Evolutionary conservation across 306 rosid genomes (phyloP).

Genomic region (Pterocarpus santalinus): DNA sequence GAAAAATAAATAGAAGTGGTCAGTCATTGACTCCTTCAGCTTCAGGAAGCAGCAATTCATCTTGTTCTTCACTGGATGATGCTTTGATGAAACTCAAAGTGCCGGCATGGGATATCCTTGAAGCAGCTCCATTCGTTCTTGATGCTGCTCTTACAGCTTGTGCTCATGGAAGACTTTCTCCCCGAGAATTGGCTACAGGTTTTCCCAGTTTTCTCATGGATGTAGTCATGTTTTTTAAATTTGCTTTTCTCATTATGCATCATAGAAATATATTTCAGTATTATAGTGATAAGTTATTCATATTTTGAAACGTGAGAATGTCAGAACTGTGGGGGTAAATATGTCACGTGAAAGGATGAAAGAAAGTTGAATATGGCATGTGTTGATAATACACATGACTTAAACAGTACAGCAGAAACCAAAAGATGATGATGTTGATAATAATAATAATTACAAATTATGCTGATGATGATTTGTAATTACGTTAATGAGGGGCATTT

Average conservation of each 20-base stretch:
- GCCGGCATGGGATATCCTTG: constrained; percentile 99
- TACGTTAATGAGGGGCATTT: not conserved
- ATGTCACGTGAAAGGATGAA: constrained; percentile 16
- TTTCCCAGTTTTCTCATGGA: constrained; percentile 31
- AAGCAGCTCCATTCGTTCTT: constrained; percentile 92
- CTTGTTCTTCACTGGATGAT: constrained; percentile 80
- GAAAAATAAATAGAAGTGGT: constrained; percentile 71
- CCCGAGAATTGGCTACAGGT: constrained; percentile 98
- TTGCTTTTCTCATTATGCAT: constrained; percentile 29
- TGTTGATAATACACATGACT: not conserved
- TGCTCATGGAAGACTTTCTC: constrained; percentile 92
- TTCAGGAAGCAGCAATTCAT: constrained; percentile 88
- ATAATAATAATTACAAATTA: not conserved
- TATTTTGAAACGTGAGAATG: constrained; percentile 32
- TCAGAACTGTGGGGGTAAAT: constrained; percentile 17
- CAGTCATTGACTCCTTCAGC: constrained; percentile 55
- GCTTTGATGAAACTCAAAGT: constrained; percentile 75
- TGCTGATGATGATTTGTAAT: not conserved
- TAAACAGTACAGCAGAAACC: not conserved
- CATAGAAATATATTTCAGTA: constrained; percentile 33
- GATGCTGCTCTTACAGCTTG: constrained; percentile 97
- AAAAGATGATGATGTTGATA: not conserved
- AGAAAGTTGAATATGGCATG: constrained; percentile 23
- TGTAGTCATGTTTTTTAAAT: constrained; percentile 5
- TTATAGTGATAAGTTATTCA: constrained; percentile 8